These are phyloP conservation scores for Gigaspora rosea DNA, from an alignment of 192 early-diverging fungal genomes.

Conservation along the genomic window DNA sequence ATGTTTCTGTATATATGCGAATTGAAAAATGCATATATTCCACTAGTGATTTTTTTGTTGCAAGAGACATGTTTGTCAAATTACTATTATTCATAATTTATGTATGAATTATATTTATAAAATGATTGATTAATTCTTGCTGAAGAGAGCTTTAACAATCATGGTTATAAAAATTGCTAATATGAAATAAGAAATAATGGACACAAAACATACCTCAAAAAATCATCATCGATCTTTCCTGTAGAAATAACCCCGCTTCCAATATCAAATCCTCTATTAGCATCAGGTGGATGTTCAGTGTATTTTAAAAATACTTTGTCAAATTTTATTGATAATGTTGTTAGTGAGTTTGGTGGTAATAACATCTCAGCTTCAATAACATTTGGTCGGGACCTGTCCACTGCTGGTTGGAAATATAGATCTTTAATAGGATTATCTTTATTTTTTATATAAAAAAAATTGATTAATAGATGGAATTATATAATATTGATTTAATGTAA, in stretches of 20 bases:
- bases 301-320: conserved; percentile 94
- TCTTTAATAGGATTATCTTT: conserved; percentile 52
- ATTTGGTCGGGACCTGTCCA: conserved; percentile 79
- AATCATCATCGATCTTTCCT: background rate
- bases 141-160: no score
- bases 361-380: conserved; percentile 71
- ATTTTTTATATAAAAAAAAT: background rate
- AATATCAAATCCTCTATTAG: conserved; percentile 93
- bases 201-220: no score
- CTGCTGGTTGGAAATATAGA: conserved; percentile 73
- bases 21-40: conserved; percentile 34
- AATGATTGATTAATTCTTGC: no score
- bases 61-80: background rate
- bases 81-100: no score
- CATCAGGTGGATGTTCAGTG: conserved; percentile 95
- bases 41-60: background rate
- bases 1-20: conserved; percentile 78
- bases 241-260: conserved; percentile 68
- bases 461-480: background rate
- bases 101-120: no score
- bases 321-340: conserved; percentile 75
- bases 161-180: no score
- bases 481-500: background rate
- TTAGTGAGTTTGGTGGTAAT: conserved; percentile 70
- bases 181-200: no score